Evolutionary conservation across 805 yeast species (phyloP).

Genomic region (Kodamaea leandrae): DNA sequence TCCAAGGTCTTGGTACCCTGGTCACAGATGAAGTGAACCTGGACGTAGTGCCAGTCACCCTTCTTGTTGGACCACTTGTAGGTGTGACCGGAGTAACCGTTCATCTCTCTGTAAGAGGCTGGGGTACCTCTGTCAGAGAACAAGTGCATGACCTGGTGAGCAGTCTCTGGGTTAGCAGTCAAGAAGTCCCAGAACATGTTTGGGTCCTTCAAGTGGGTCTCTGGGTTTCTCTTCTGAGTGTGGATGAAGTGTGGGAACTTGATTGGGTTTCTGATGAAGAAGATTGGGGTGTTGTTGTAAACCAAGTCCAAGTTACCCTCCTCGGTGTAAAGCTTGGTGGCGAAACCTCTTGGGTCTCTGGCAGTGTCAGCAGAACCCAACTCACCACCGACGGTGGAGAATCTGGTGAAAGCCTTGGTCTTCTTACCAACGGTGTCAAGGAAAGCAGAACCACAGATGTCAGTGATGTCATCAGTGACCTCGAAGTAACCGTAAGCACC

Average conservation of each 20-base stretch:
- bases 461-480: constrained; percentile 47
- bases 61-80: constrained; percentile 75
- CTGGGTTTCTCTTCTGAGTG: constrained; percentile 68
- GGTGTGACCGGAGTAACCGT: constrained; percentile 83
- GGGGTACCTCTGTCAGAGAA: constrained; percentile 86
- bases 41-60: constrained; percentile 77
- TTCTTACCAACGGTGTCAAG: constrained; percentile 30
- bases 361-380: constrained; percentile 63
- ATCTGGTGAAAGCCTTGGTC: constrained; percentile 41
- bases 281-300: constrained; percentile 68
- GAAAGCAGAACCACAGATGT: constrained; percentile 24
- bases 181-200: constrained; percentile 85
- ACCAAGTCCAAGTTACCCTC: constrained; percentile 73
- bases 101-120: constrained; percentile 69
- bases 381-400: constrained; percentile 72
- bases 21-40: constrained; percentile 68
- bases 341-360: constrained; percentile 70
- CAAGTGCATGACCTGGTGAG: constrained; percentile 70
- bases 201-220: constrained; percentile 75
- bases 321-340: constrained; percentile 63
- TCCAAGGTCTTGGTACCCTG: constrained; percentile 55
- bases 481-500: constrained; percentile 62
- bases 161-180: constrained; percentile 67
- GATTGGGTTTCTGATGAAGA: constrained; percentile 61
- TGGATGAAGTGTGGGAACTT: constrained; percentile 67